Evolutionary conservation across 116 monocot species (phyloP).

Genomic region (Dioscorea cayenensis): DNA sequence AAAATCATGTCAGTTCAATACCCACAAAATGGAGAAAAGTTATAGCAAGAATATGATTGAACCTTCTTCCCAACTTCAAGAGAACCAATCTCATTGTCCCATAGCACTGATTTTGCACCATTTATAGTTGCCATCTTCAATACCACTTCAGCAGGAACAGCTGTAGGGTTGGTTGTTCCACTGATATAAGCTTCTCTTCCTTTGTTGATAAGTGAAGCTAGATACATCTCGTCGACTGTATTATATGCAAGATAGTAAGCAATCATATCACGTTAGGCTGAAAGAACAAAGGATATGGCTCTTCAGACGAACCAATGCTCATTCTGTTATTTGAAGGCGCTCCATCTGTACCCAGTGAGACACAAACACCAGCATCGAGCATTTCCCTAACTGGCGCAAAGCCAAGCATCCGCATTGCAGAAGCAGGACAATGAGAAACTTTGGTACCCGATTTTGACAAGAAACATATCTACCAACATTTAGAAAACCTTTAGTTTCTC

Average conservation of each 20-base stretch:
- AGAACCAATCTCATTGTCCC: conserved; percentile 88
- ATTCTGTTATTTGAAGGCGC: conserved; percentile 91
- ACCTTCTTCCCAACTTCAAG: conserved; percentile 95
- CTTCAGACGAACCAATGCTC: conserved; percentile 66
- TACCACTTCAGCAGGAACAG: conserved; percentile 63
- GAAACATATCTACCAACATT: conserved; percentile 50
- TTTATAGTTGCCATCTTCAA: conserved; percentile 81
- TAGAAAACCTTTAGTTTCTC: not conserved
- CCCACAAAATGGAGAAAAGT: too few species aligned
- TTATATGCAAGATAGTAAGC: not conserved
- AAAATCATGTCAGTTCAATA: not conserved
- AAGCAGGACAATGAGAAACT: conserved; percentile 89
- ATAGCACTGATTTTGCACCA: conserved; percentile 84
- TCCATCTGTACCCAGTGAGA: conserved; percentile 92
- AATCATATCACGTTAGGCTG: not conserved
- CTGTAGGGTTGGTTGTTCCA: conserved; percentile 73
- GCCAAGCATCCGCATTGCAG: conserved; percentile 89
- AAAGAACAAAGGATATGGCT: not conserved
- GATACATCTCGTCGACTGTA: conserved; percentile 94
- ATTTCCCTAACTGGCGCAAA: conserved; percentile 93
- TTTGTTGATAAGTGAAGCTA: conserved; percentile 90
- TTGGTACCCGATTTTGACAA: conserved; percentile 68
- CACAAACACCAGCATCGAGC: conserved; percentile 73
- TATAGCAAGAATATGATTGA: not conserved
- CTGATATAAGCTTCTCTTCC: conserved; percentile 59